Percentiles rank a stretch among this genome's conserved stretches.
Conservation (phyloP, 345 rosid genomes). For the Cardamine chenopodiifolia region DNA sequence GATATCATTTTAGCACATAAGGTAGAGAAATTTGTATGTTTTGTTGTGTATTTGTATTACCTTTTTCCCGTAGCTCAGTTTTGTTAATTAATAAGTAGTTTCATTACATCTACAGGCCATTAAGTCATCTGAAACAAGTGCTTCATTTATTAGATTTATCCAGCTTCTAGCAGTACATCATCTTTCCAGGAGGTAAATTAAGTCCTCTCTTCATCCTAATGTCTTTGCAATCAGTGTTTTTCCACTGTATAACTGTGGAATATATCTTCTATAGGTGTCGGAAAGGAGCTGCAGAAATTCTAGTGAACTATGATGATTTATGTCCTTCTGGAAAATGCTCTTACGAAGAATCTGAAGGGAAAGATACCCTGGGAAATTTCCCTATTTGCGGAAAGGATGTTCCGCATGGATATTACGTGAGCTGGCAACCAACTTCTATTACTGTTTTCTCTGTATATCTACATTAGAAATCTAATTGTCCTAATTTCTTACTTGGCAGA, state of each 20-base stretch:
- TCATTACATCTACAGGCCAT: conserved; percentile 61
- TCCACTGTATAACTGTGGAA: conserved; percentile 3
- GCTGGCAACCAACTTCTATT: conserved; percentile 17
- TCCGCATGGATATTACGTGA: conserved; percentile 98
- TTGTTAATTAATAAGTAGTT: conserved; percentile 16
- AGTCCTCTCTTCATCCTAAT: conserved; percentile 17
- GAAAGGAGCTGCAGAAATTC: conserved; percentile 87
- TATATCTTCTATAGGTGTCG: conserved; percentile 71
- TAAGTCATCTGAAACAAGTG: conserved; percentile 69
- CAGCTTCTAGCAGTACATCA: conserved; percentile 92
- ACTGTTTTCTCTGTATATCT: conserved; percentile 5
- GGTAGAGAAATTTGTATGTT: conserved; percentile 46
- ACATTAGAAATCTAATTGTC: conserved; percentile 16
- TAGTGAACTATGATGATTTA: conserved; percentile 83
- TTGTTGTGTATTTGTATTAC: conserved; percentile 10
- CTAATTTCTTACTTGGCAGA: conserved; percentile 55
- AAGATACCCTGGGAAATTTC: conserved; percentile 50
- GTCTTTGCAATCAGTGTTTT: conserved; percentile 23
- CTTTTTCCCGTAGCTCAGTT: background rate
- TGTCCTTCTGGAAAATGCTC: conserved; percentile 58
- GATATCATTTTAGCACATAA: conserved; percentile 73
- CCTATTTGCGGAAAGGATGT: conserved; percentile 93
- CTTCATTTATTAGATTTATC: conserved; percentile 75
- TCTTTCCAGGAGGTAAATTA: conserved; percentile 78
- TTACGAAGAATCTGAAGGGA: conserved; percentile 49